Evolutionary conservation across 2,329 filamentous ascomycete genomes (phyloP).

Genomic region (Huntiella omanensis): DNA sequence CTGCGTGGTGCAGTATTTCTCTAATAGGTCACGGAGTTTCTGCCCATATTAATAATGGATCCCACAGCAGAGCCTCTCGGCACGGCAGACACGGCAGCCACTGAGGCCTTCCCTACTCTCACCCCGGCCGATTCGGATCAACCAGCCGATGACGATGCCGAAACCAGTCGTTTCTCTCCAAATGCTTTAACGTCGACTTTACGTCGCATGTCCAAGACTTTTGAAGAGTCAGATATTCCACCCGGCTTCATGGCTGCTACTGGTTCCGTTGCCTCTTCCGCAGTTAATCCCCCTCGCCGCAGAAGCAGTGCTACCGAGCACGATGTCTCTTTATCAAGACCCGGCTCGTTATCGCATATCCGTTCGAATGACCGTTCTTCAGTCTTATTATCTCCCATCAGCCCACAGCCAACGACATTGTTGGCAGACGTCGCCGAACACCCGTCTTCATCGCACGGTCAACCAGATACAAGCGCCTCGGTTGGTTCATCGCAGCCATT

Average conservation of each 20-base stretch:
- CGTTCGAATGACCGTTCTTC: slow-evolving; percentile 4
- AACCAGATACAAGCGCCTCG: background rate
- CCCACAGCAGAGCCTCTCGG: too few relatives aligned
- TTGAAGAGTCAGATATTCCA: slow-evolving; percentile 28
- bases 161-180: background rate
- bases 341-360: slow-evolving; percentile 3
- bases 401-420: background rate
- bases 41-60: too few relatives aligned
- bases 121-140: background rate
- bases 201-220: slow-evolving; percentile 19
- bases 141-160: background rate
- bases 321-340: slow-evolving; percentile 2
- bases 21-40: too few relatives aligned
- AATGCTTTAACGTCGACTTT: slow-evolving; percentile 12
- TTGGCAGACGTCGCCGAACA: slow-evolving; percentile 9
- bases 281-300: slow-evolving; percentile 13
- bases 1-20: too few relatives aligned
- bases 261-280: slow-evolving; percentile 25
- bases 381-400: background rate
- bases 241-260: slow-evolving; percentile 30
- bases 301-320: slow-evolving; percentile 11
- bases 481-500: background rate
- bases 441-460: background rate
- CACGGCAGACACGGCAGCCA: background rate
- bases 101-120: slow-evolving; percentile 1